Conservation (phyloP, 352 stramenopile genomes). For the Phytophthora hybrid region DNA sequence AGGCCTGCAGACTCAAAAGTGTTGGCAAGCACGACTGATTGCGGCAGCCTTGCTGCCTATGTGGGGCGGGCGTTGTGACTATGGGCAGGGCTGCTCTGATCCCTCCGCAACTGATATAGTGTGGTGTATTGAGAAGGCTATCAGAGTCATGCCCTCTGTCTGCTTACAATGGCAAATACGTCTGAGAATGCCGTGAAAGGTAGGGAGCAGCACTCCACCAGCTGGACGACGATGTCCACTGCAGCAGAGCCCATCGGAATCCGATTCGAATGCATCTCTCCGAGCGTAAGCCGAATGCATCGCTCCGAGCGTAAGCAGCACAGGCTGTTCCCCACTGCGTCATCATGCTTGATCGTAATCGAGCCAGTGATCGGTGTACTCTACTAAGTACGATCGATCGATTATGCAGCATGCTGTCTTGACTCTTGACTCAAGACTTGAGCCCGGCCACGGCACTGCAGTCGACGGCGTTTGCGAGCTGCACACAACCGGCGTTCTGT, state of each 20-base stretch:
- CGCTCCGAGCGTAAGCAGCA: background rate
- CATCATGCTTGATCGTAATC: background rate
- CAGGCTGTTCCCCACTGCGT: background rate
- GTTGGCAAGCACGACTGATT: background rate
- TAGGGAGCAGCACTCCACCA: background rate
- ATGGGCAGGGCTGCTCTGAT: background rate
- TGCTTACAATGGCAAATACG: background rate
- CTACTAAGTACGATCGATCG: no score
- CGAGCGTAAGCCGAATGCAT: background rate
- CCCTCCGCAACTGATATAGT: background rate
- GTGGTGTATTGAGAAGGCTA: no score
- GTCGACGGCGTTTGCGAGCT: background rate
- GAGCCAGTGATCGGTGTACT: background rate
- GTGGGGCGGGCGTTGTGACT: background rate
- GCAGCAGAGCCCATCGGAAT: background rate
- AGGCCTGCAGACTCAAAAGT: no score
- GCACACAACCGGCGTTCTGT: conserved; percentile 1
- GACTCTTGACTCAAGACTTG: no score
- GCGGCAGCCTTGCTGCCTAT: background rate
- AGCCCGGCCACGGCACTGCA: background rate
- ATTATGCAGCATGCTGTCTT: no score
- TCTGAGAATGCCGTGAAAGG: background rate
- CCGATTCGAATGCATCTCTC: background rate
- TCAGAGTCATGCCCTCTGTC: background rate
- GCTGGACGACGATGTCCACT: background rate